Percentiles rank a stretch among this genome's conserved stretches.
Evolutionary conservation across 306 rosid genomes (phyloP).

Genomic region (Cicer judaicum): DNA sequence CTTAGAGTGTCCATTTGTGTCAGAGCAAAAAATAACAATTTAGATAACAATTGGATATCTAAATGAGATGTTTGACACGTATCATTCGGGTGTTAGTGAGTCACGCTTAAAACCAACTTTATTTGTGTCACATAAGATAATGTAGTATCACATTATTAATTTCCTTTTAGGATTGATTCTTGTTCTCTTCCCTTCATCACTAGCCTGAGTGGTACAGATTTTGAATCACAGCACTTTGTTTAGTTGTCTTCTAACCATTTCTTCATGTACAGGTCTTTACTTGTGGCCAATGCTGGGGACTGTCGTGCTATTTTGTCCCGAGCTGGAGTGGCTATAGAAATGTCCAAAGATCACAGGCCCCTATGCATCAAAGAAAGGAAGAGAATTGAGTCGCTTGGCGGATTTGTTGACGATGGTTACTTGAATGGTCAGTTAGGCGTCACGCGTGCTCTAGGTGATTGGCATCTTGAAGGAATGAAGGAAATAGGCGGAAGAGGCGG

Average conservation of each 20-base stretch:
- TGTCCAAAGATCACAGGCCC: constrained; percentile 91
- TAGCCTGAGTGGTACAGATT: not conserved
- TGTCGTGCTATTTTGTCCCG: constrained; percentile 93
- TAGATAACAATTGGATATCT: not conserved
- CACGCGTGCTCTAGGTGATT: constrained; percentile 89
- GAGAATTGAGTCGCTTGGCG: constrained; percentile 82
- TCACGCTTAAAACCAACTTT: not conserved
- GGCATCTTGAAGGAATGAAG: constrained; percentile 98
- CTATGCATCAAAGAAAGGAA: constrained; percentile 68
- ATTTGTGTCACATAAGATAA: not conserved
- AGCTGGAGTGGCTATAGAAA: constrained; percentile 65
- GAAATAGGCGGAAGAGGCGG: constrained; percentile 66
- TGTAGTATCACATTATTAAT: not conserved
- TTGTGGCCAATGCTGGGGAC: constrained; percentile 97
- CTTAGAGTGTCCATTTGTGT: not conserved
- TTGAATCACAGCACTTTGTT: not conserved
- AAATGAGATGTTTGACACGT: not conserved
- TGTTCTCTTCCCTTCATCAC: not conserved
- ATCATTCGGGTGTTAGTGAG: not conserved
- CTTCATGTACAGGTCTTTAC: constrained; percentile 68
- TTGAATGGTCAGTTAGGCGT: constrained; percentile 81
- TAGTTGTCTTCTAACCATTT: not conserved
- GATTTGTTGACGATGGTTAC: constrained; percentile 70
- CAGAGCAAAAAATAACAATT: not conserved
- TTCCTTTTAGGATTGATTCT: too few species aligned